Conservation (phyloP, 2,329 filamentous ascomycete genomes). For the Neofusicoccum cordaticola region DNA sequence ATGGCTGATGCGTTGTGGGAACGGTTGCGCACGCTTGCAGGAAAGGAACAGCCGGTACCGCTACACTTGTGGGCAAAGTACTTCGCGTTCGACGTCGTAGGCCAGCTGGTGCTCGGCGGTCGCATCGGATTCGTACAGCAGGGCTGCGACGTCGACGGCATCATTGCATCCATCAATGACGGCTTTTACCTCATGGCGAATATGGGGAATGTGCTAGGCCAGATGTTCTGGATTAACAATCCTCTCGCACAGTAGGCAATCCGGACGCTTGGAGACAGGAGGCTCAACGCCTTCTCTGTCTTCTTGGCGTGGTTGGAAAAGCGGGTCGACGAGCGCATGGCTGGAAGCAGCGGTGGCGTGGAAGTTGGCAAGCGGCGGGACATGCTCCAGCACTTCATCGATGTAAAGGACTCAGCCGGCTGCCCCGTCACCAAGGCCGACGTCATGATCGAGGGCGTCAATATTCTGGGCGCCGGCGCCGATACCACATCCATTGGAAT, state of each 20-base stretch:
- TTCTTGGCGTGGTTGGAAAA: no score
- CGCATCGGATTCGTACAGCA: neutral
- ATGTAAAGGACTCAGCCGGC: neutral
- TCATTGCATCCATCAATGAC: neutral
- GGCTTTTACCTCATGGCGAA: neutral
- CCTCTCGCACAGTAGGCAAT: neutral
- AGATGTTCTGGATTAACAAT: neutral
- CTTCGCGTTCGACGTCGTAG: neutral
- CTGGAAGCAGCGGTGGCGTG: no score
- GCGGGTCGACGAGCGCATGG: no score
- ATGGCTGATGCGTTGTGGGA: neutral
- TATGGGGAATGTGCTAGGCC: neutral
- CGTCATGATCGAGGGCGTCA: neutral
- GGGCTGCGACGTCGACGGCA: neutral
- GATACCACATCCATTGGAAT: conserved; percentile 52
- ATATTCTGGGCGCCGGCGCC: conserved; percentile 32
- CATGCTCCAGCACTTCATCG: neutral
- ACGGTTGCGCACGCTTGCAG: conserved; percentile 52
- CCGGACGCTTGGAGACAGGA: no score
- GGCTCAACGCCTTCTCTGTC: no score
- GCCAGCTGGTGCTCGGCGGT: neutral
- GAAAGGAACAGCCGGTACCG: conserved; percentile 51
- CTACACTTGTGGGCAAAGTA: conserved; percentile 22
- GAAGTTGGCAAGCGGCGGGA: neutral
- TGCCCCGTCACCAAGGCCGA: neutral